phyloP scores from a whole-genome alignment of 2,329 filamentous ascomycete genomes.

The Metarhizium brunneum region DNA sequence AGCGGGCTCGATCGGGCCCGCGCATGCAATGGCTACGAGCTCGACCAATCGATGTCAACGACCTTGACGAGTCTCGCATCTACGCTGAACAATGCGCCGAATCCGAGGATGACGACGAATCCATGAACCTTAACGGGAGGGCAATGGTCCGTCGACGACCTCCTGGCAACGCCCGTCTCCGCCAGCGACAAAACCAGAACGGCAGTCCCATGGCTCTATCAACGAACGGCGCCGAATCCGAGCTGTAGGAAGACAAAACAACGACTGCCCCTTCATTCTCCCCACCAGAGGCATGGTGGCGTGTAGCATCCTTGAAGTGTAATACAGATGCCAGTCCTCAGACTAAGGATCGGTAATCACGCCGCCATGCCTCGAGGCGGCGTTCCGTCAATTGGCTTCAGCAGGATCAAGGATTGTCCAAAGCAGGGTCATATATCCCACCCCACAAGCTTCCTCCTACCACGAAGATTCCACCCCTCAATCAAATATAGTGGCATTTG shows the following conservation, averaged over 20 bases:
- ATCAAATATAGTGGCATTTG: slow-evolving; percentile 10
- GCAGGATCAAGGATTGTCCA: not conserved
- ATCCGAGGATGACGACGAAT: slow-evolving; percentile 50
- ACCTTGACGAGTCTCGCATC: slow-evolving; percentile 69
- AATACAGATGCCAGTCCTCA: not conserved
- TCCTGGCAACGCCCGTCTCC: slow-evolving; percentile 30
- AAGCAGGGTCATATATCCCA: not conserved
- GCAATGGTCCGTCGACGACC: slow-evolving; percentile 33
- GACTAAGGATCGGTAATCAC: not conserved
- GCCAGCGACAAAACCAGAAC: slow-evolving; percentile 37
- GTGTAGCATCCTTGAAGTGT: not conserved
- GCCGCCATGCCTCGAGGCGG: not conserved
- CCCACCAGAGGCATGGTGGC: not conserved
- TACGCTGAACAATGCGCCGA: slow-evolving; percentile 45
- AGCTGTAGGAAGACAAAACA: slow-evolving; percentile 29
- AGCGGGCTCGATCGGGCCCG: slow-evolving; percentile 79
- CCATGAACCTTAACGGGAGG: slow-evolving; percentile 33
- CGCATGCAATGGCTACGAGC: slow-evolving; percentile 95
- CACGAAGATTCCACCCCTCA: not conserved
- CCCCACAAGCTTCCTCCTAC: not conserved
- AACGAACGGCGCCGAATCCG: slow-evolving; percentile 47
- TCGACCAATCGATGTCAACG: slow-evolving; percentile 68
- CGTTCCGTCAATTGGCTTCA: not conserved
- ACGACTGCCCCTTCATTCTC: not conserved
- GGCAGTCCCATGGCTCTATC: slow-evolving; percentile 49